Evolutionary conservation across 1,284 basidiomycete species (phyloP).

Genomic region (Cryptococcus sp.): DNA sequence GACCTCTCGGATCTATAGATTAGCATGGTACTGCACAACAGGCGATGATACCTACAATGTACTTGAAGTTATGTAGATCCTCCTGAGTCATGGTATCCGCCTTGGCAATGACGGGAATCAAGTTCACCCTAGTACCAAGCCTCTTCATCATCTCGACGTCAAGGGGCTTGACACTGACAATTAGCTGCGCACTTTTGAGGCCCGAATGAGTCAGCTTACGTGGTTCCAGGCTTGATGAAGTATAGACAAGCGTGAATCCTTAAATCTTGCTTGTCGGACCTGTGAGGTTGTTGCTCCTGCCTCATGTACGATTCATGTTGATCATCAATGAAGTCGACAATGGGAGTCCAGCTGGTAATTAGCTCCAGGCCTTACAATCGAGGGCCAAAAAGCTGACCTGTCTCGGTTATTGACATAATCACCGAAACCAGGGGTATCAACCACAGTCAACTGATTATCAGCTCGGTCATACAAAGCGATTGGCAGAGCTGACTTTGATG

Average conservation of each 20-base stretch:
- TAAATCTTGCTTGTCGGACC: slow-evolving; percentile 88
- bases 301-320: slow-evolving; percentile 99
- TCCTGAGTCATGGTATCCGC: slow-evolving; percentile 94
- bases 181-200: background rate
- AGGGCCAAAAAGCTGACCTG: slow-evolving; percentile 44
- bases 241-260: slow-evolving; percentile 96
- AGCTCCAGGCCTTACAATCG: background rate
- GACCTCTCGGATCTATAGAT: slow-evolving; percentile 74
- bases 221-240: slow-evolving; percentile 94
- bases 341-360: slow-evolving; percentile 73
- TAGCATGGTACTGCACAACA: background rate
- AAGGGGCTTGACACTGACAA: slow-evolving; percentile 79
- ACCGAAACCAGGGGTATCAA: slow-evolving; percentile 97
- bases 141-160: slow-evolving; percentile 99
- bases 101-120: slow-evolving; percentile 96
- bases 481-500: slow-evolving; percentile 60
- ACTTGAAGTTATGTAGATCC: slow-evolving; percentile 88
- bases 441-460: slow-evolving; percentile 68
- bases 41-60: slow-evolving; percentile 60
- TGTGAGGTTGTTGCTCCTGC: slow-evolving; percentile 96
- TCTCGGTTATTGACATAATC: slow-evolving; percentile 99
- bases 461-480: background rate
- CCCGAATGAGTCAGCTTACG: slow-evolving; percentile 53
- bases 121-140: slow-evolving; percentile 89
- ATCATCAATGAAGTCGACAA: slow-evolving; percentile 99